phyloP scores from a whole-genome alignment of 495 filamentous ascomycete species.

The Daldinia childiae region DNA sequence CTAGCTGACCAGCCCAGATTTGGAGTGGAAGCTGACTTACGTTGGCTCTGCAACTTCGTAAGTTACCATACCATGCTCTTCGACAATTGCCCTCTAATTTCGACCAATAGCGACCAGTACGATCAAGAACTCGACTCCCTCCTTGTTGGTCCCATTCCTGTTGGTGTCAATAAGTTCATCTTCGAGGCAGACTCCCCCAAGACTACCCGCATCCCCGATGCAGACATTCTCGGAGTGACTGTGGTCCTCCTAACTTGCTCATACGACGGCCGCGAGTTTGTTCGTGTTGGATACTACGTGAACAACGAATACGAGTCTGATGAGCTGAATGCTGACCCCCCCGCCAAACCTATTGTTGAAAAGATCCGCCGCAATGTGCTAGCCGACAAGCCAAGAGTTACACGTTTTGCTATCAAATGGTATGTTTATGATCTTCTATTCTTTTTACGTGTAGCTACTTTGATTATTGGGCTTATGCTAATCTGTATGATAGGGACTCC shows the following conservation, averaged over 20 bases:
- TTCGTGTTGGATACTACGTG: slow-evolving; percentile 98
- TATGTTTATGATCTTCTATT: slow-evolving; percentile 52
- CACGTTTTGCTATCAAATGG: slow-evolving; percentile 99
- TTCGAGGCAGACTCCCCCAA: slow-evolving; percentile 95
- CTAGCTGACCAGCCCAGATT: slow-evolving; percentile 67
- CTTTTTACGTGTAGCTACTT: neutral
- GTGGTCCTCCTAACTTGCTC: slow-evolving; percentile 96
- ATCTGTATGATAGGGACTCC: slow-evolving; percentile 74
- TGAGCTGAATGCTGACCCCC: slow-evolving; percentile 85
- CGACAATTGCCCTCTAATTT: slow-evolving; percentile 23
- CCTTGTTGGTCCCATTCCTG: slow-evolving; percentile 93
- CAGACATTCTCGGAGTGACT: slow-evolving; percentile 95
- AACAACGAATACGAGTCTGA: slow-evolving; percentile 98
- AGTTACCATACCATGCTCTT: slow-evolving; percentile 45
- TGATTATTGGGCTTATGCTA: slow-evolving; percentile 23
- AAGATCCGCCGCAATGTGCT: slow-evolving; percentile 90
- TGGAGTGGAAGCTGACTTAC: slow-evolving; percentile 99
- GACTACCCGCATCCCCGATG: slow-evolving; percentile 85
- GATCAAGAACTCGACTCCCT: slow-evolving; percentile 98
- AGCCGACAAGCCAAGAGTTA: slow-evolving; percentile 96
- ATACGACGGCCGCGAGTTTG: slow-evolving; percentile 96
- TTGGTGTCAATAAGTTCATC: slow-evolving; percentile 97
- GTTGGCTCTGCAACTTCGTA: slow-evolving; percentile 97
- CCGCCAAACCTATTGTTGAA: slow-evolving; percentile 89
- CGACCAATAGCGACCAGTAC: slow-evolving; percentile 78